Evolutionary conservation across 768 basidiomycete genomes (phyloP), one percentile per base, ranked within the genome.

Genomic region (Naematelia aurantialba): DNA sequence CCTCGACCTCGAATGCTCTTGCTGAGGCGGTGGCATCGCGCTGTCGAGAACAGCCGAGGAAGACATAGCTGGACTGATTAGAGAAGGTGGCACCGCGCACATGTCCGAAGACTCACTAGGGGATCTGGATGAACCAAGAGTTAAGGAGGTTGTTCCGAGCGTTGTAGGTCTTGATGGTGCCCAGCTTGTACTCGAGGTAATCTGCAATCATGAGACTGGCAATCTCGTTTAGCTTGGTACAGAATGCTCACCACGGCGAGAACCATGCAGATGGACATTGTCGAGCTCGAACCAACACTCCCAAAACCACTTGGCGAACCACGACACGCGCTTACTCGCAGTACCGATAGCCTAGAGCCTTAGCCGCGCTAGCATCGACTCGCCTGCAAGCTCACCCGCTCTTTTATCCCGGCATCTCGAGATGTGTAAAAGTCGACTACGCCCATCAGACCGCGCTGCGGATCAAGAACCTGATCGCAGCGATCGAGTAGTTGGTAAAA

Each of bases 161-260:
- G 65, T 89, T 89, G 78, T 84, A 86, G 30, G 80, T 82, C 72
- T 87, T 88, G 65, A 86, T 83, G 25, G 87, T 88, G 42, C 87
- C 87, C 76, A 88, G 88, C 58, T 83, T 83, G 75, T 88, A 87
- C 73, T 89, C 88, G 30, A 89, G 81, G 73, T 89, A 89, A 53
- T 85, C 83, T 75, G 52, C 44, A 11, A 29, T 59, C 31, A 57
- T 50, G 52, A 13, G 46, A 5, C 5, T 17, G 21, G 5, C 22
- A 12, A 12, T 14, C 52, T 11, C 25, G 13, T 47, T 21, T 39
- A n/a, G 8, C 26, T 14, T 53, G 26, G 29, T 5, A n/a, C 10
- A 3, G 34, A 30, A 22, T 19, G 30, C 71, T 68, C 29, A 73
- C 75, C 71, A 19, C 86, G 81, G 30, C 87, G 78, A 25, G 83